Evolutionary conservation across 1,139 yeast genomes (phyloP), one percentile per base, ranked within the genome.

Genomic region (Magnusiomyces paraingens): DNA sequence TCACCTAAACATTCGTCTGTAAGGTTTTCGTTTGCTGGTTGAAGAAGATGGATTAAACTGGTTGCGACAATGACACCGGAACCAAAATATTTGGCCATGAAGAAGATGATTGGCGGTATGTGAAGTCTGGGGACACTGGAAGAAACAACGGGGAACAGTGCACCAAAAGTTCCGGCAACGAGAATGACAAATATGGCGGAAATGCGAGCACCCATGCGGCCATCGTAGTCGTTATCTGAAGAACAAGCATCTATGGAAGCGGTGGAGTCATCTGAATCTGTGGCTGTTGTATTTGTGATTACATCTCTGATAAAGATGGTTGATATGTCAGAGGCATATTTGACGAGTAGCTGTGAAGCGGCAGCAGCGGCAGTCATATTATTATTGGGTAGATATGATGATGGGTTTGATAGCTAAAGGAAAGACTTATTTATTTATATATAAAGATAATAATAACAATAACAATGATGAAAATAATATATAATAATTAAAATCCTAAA

Each of bases 11-110:
- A 83, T 6, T 71, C 73, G 52, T 73, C 63, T 0, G 78, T 69
- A 54, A 83, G 72, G 2, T 75, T 72, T 40, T 81, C 84, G 60
- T 77, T 73, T 2, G 95, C 95, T 0, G 96, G 96, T 61, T 84
- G 83, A 62, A 90, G 73, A 58, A 90, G 73, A 70, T 90, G 97
- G 55, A 90, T 83, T 63, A 88, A 85, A 0, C 95, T 90, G 1
- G 96, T 90, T 1, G 96, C 93, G 10, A 89, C 76, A 65, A 90
- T 90, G 51, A 90, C 96, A 51, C 97, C 97, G 1, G 95, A 84
- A 57, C 97, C 97, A 67, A 90, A 89, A 72, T 80, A 87, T 64
- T 86, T 87, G 53, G 90, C 86, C 47, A 83, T 71, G 64, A 86
- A 81, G 64, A 82, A 88, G 54, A 83, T 78, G 42, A 82, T 76